Evolutionary conservation across 2,329 filamentous ascomycete genomes (phyloP).

Genomic region (Ophiostoma quercus): DNA sequence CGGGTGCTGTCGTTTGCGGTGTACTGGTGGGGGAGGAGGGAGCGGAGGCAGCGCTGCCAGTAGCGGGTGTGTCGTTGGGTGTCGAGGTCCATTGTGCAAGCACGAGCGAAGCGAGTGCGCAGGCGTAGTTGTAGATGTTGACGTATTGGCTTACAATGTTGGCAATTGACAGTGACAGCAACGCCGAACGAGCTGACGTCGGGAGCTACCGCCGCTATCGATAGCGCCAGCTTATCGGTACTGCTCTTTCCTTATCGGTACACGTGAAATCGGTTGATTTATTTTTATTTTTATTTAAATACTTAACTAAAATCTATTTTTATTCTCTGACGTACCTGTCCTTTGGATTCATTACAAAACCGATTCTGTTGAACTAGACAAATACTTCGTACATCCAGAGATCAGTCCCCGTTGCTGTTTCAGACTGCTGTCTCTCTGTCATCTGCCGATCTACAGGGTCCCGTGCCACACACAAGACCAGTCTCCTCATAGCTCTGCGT

Average conservation of each 20-base stretch:
- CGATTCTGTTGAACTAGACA: too few species aligned
- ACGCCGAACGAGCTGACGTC: background rate
- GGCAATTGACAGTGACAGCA: background rate
- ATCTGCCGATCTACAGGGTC: background rate
- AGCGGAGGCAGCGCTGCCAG: constrained; percentile 83
- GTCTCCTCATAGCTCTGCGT: background rate
- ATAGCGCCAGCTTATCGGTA: constrained; percentile 1
- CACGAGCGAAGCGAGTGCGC: background rate
- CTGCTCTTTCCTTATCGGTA: background rate
- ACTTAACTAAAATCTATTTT: background rate
- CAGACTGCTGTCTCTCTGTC: background rate
- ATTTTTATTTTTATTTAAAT: background rate
- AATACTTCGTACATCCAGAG: background rate
- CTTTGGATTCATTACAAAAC: background rate
- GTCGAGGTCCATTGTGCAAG: constrained; percentile 40
- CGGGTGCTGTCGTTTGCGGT: constrained; percentile 86
- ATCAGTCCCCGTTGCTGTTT: background rate
- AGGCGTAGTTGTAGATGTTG: background rate
- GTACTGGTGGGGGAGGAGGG: constrained; percentile 74
- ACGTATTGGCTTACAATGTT: background rate
- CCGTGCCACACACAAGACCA: background rate
- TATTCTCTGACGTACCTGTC: background rate
- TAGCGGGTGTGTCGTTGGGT: constrained; percentile 74
- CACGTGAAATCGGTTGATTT: background rate
- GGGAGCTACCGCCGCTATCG: constrained; percentile 1